Base-by-base conservation (phyloP, 495 filamentous ascomycete species). In the Penicillium lividum region DNA sequence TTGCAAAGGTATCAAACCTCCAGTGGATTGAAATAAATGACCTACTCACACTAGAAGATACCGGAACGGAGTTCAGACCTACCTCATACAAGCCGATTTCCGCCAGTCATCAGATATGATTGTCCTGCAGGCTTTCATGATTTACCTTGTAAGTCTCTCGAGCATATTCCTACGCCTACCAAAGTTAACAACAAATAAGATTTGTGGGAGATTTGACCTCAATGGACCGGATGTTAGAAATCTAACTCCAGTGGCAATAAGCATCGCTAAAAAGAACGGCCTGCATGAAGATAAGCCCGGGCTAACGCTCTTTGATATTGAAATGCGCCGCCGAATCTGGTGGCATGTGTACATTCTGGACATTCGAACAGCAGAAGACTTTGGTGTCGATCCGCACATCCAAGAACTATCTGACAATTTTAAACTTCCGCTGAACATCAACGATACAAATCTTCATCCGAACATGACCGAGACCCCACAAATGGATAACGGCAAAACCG, bases 261-360 rank as follows among this genome's bases (percentile, higher is more conserved):
- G 86, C n/a, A 86, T 90, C 57, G 87, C 84, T 5, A 82, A 89
- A 53, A 83, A 83, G 5, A 74, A 90, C 28, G 85, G 88, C 3
- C 77, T 93, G 25, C 88, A 92, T 66, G 73, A 84, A 10, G 29
- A 83, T 80, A 7, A 70, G 72, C 1, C 18, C 50, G 15, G 22
- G 22, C 22, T 22, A 22, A 22, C 22, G 22, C 86, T 87, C 0
- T 90, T 91, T 60, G 86, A 93, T 48, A 78, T 82, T 5, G 90
- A 93, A 64, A 89, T 92, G 79, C 79, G 90, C 44, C 79, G 89
- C 46, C 80, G 90, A 0, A 68, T 92, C 7, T 94, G 90, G 84
- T 91, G 89, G 84, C 82, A 86, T 18, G 77, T 93, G 3, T 87
- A 82, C 61, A 76, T 87, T 11, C 71, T 93, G 1, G 91, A 95